Percentiles rank a stretch among this genome's conserved stretches.
phyloP scores from a whole-genome alignment of 164 flowering plant species.

The Macadamia integrifolia region DNA sequence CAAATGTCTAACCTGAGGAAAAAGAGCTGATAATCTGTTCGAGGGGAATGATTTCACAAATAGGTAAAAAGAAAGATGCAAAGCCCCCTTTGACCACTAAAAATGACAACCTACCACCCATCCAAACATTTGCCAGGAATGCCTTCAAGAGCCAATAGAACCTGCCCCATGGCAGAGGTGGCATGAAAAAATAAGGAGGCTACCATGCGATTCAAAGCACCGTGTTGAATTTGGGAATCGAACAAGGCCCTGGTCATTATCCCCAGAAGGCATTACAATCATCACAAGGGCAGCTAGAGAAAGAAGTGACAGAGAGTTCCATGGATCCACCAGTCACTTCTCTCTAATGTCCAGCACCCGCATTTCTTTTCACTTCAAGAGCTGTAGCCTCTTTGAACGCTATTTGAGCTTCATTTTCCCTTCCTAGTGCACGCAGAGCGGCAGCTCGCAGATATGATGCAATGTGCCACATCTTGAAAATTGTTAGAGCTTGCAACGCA shows the following conservation, averaged over 20 bases:
- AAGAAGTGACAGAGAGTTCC: background rate
- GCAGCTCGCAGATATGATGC: constrained; percentile 83
- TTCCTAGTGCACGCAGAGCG: constrained; percentile 54
- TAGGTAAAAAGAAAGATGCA: background rate
- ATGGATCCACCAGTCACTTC: background rate
- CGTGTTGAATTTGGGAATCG: background rate
- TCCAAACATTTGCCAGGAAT: background rate
- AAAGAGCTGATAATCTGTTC: background rate
- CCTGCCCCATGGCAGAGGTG: background rate
- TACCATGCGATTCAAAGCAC: background rate
- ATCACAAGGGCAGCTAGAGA: constrained; percentile 9
- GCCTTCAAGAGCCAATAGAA: background rate
- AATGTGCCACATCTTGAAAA: constrained; percentile 75
- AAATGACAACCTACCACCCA: background rate
- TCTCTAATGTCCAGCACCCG: constrained; percentile 11
- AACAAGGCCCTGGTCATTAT: background rate
- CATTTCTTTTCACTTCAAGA: constrained; percentile 53
- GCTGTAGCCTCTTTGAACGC: constrained; percentile 72
- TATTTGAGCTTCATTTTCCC: constrained; percentile 68
- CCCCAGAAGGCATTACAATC: background rate
- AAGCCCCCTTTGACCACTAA: background rate
- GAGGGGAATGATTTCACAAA: background rate
- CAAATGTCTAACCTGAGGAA: background rate
- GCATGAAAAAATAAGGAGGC: background rate
- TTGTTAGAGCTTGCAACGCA: constrained; percentile 77